phyloP scores from a whole-genome alignment of 2,329 filamentous ascomycete species.

The Ophiostoma populinum region DNA sequence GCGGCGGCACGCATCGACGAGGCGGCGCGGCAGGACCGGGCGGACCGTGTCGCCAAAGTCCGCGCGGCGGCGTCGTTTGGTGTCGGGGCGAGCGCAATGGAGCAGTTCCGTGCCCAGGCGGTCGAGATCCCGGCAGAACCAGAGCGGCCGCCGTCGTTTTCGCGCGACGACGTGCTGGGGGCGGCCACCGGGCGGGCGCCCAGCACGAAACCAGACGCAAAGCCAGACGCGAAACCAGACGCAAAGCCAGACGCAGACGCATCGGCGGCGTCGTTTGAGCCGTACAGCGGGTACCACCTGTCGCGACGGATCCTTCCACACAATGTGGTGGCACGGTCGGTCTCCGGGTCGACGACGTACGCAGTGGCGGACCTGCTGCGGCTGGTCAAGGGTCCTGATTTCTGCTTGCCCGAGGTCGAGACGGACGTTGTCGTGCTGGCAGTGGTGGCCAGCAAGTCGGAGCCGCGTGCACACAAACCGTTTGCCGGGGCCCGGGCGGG shows the following conservation, averaged over 20 bases:
- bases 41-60: slow-evolving; percentile 32
- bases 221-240: background rate
- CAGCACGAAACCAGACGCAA: background rate
- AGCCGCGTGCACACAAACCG: slow-evolving; percentile 46
- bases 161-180: slow-evolving; percentile 43
- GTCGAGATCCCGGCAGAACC: slow-evolving; percentile 34
- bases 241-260: background rate
- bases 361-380: slow-evolving; percentile 66
- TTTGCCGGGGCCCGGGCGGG: slow-evolving; percentile 16
- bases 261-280: slow-evolving; percentile 45
- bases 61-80: slow-evolving; percentile 40
- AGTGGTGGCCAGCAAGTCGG: slow-evolving; percentile 76
- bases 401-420: slow-evolving; percentile 64
- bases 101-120: slow-evolving; percentile 39
- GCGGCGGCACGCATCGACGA: slow-evolving; percentile 49
- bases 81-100: slow-evolving; percentile 40
- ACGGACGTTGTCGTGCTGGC: slow-evolving; percentile 81
- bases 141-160: slow-evolving; percentile 34
- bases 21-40: slow-evolving; percentile 28
- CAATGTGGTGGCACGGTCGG: slow-evolving; percentile 56
- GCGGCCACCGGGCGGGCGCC: slow-evolving; percentile 10
- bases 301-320: slow-evolving; percentile 73
- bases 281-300: slow-evolving; percentile 72
- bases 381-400: slow-evolving; percentile 67
- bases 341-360: slow-evolving; percentile 62